Evolutionary conservation across 345 rosid species (phyloP).

Genomic region (Sapria himalayana): DNA sequence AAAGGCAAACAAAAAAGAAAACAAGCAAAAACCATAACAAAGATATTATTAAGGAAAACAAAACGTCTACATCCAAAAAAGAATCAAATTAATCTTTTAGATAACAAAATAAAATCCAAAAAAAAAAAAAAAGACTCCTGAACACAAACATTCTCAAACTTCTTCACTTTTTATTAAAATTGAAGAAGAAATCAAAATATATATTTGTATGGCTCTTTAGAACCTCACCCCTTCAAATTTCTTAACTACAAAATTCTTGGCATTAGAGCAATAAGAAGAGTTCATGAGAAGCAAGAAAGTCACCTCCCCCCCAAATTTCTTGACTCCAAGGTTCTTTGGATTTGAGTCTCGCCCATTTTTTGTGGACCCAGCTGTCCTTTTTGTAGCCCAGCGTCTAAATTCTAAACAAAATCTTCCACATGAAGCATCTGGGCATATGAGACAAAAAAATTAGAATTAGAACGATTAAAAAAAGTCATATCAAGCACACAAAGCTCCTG

Average conservation of each 20-base stretch:
- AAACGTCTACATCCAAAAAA: too few species aligned
- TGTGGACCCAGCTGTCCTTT: constrained; percentile 66
- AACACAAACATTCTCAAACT: too few species aligned
- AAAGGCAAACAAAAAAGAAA: too few species aligned
- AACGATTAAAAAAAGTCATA: not conserved
- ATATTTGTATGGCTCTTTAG: too few species aligned
- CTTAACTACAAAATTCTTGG: not conserved
- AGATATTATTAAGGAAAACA: too few species aligned
- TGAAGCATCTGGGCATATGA: constrained; percentile 21
- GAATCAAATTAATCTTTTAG: too few species aligned
- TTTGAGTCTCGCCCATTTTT: constrained; percentile 75
- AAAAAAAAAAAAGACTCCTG: too few species aligned
- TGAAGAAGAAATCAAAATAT: too few species aligned
- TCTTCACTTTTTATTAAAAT: too few species aligned
- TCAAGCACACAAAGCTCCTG: not conserved
- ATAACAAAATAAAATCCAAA: too few species aligned
- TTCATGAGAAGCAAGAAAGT: not conserved
- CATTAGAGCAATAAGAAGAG: not conserved
- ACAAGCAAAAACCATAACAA: too few species aligned
- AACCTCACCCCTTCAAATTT: too few species aligned
- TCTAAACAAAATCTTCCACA: constrained; percentile 45
- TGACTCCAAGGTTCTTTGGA: constrained; percentile 82
- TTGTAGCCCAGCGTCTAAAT: constrained; percentile 73
- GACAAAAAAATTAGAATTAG: not conserved
- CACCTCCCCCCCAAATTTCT: constrained; percentile 91